Evolutionary conservation across 768 basidiomycete genomes (phyloP), one percentile per base, ranked within the genome.

Genomic region (Tephrocybe sp.): DNA sequence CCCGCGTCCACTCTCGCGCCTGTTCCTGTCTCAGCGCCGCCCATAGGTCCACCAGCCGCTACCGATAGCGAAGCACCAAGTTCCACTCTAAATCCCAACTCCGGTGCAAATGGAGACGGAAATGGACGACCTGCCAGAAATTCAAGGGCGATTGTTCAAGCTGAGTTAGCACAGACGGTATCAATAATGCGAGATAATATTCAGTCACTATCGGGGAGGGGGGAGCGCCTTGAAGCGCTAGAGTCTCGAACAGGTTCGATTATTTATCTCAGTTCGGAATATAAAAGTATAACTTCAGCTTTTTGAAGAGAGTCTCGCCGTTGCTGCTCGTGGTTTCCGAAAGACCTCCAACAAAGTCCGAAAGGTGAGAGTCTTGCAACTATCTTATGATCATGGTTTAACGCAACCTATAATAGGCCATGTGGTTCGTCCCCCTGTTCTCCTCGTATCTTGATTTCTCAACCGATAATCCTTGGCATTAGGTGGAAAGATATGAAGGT

Each of bases 401-500:
- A 46, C 38, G 22, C 42, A 18, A 16, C 24, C 22, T 11, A 5
- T 16, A 33, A 3, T 56, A 90, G 89, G 91, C 88, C 62, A 91
- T 91, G 88, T 91, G 90, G 90, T 90, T 79, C 69, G 86, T 70
- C 47, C 41, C n/a, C n/a, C n/a, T n/a, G n/a, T n/a, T 21, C n/a
- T 47, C 11, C 23, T 48, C 18, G 19, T 24, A 42, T 43, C 37
- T 47, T 30, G 40, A 41, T 18, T 23, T 41, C n/a, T 29, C 31
- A 31, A 38, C 40, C 43, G 33, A 29, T 22, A 42, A 40, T 41
- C 4, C 4, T 36, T 45, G 25, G 37, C 11, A 34, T 13, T 7
- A 91, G 90, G 90, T 94, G 92, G 92, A 94, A 95, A 69, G 92
- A 95, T 66, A 91, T 92, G 89, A 93, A 93, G 84, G 90, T 86